Conservation (phyloP, 768 basidiomycete species). For the Hemileccinum rubropunctum region DNA sequence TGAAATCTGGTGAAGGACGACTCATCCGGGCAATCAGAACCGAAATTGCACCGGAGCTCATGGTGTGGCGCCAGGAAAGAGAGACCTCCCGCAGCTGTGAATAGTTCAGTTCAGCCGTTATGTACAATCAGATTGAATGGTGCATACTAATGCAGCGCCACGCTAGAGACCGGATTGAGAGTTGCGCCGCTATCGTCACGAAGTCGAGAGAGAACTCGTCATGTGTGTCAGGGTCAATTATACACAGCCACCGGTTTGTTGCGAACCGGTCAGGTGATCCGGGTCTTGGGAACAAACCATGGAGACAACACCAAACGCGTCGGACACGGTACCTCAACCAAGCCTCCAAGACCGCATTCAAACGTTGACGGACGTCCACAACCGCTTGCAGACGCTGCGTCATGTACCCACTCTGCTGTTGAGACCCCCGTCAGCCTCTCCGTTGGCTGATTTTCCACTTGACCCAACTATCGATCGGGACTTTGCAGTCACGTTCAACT, state of each 20-base stretch:
- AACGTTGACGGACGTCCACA: slow-evolving; percentile 44
- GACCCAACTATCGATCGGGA: slow-evolving; percentile 27
- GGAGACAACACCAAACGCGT: slow-evolving; percentile 2
- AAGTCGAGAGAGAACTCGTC: background rate
- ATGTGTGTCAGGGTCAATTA: background rate
- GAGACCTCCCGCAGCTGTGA: background rate
- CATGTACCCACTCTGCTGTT: slow-evolving; percentile 46
- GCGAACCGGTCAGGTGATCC: background rate
- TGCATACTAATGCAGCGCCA: slow-evolving; percentile 9
- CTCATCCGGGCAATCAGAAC: background rate
- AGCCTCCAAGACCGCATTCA: slow-evolving; percentile 45
- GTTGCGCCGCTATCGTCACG: slow-evolving; percentile 4
- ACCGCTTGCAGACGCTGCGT: slow-evolving; percentile 43
- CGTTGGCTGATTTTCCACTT: slow-evolving; percentile 23
- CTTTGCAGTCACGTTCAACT: slow-evolving; percentile 27
- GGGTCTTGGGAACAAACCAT: background rate
- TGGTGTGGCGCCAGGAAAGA: slow-evolving; percentile 10
- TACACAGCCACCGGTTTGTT: slow-evolving; percentile 18
- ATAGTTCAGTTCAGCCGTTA: background rate
- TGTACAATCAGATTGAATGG: background rate
- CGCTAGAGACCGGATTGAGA: background rate
- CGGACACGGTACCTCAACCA: slow-evolving; percentile 5
- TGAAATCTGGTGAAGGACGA: too few relatives aligned
- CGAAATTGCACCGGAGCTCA: background rate
- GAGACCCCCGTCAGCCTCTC: slow-evolving; percentile 32